A percentile compares a stretch with the other conserved stretches of the same genome.
phyloP scores from a whole-genome alignment of 768 basidiomycete species.

The Mycena alexandri region DNA sequence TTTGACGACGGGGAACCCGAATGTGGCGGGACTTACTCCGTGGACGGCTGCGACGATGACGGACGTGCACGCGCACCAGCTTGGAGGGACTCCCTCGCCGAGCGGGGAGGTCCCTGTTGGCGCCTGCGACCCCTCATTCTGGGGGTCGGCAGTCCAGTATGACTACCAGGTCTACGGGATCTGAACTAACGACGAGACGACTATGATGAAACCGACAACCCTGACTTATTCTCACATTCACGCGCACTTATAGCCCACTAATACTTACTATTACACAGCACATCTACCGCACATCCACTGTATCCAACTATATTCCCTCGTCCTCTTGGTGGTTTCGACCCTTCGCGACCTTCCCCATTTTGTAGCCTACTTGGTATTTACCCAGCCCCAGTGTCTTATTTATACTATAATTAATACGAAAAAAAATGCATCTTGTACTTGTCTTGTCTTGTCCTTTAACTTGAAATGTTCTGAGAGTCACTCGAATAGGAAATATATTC shows the following conservation, averaged over 20 bases:
- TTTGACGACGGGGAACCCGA: conserved; percentile 72
- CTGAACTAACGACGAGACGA: conserved; percentile 40
- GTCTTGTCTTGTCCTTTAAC: too few relatives aligned
- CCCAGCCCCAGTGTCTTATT: background rate
- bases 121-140: conserved; percentile 75
- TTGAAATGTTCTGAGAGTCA: too few relatives aligned
- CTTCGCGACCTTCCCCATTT: background rate
- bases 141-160: conserved; percentile 73
- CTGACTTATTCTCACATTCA: background rate
- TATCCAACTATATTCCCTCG: conserved; percentile 25
- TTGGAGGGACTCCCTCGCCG: conserved; percentile 62
- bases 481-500: too few relatives aligned
- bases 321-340: conserved; percentile 24
- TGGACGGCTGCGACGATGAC: conserved; percentile 69
- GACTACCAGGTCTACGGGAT: conserved; percentile 78
- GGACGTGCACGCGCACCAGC: conserved; percentile 67
- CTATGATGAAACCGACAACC: background rate
- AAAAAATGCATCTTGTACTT: conserved; percentile 4
- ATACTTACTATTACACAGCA: conserved; percentile 4
- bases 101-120: conserved; percentile 62
- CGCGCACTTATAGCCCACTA: conserved; percentile 24
- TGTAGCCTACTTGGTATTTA: conserved; percentile 26
- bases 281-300: conserved; percentile 4
- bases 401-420: conserved; percentile 18
- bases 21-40: conserved; percentile 58